phyloP scores from a whole-genome alignment of 1,284 basidiomycete species.

The Fistulinella staudtii region DNA sequence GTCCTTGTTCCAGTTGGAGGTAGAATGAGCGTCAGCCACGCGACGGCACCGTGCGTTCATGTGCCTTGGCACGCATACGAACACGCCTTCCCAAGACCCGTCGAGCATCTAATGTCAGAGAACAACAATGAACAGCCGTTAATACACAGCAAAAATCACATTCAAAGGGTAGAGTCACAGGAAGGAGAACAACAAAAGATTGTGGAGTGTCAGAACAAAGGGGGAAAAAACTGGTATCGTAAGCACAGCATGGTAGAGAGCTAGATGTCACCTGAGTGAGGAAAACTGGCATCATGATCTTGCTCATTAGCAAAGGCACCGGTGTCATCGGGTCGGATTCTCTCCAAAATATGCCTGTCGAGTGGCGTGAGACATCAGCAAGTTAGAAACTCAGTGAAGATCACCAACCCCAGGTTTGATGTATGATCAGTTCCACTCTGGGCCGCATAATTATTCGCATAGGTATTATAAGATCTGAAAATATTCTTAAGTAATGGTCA shows the following conservation, averaged over 20 bases:
- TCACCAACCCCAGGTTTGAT: constrained; percentile 14
- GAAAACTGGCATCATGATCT: not conserved
- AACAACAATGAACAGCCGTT: constrained; percentile 1
- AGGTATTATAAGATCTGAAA: constrained; percentile 4
- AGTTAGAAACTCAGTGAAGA: constrained; percentile 11
- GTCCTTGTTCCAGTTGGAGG: constrained; percentile 10
- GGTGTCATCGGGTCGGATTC: not conserved
- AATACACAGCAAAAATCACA: not conserved
- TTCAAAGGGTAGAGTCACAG: constrained; percentile 5
- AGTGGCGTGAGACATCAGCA: constrained; percentile 14
- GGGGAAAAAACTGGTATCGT: not conserved
- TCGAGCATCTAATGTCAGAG: constrained; percentile 1
- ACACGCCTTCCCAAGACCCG: constrained; percentile 2
- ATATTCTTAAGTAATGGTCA: constrained; percentile 5
- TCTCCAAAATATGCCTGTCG: constrained; percentile 13
- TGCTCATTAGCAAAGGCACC: constrained; percentile 2
- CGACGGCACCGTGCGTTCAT: constrained; percentile 22
- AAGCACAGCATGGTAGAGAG: not conserved
- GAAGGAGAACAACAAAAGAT: constrained; percentile 3
- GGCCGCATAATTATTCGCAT: constrained; percentile 8
- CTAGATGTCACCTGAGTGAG: constrained; percentile 12
- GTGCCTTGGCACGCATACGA: constrained; percentile 15
- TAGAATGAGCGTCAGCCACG: constrained; percentile 11
- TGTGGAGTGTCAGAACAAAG: constrained; percentile 4
- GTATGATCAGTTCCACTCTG: not conserved